A percentile compares a stretch with the other conserved stretches of the same genome.
phyloP scores from a whole-genome alignment of 2,329 filamentous ascomycete species.

The Diplodia corticola region DNA sequence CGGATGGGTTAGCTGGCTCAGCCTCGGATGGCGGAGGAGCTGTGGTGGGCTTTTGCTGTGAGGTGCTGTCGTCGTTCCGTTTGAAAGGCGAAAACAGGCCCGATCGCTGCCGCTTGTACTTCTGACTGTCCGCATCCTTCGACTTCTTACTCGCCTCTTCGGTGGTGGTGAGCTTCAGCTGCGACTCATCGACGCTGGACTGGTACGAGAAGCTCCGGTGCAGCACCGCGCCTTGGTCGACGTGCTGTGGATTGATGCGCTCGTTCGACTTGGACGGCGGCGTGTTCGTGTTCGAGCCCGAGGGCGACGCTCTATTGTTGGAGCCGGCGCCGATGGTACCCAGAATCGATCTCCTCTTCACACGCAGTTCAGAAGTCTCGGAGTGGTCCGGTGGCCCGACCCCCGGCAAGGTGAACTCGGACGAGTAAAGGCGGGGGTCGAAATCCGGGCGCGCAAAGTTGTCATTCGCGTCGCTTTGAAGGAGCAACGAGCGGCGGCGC shows the following conservation, averaged over 20 bases:
- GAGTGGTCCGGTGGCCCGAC: conserved; percentile 35
- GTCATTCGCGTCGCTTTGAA: neutral
- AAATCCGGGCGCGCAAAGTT: conserved; percentile 15
- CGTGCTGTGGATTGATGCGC: conserved; percentile 25
- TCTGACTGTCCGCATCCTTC: neutral
- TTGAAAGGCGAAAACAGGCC: conserved; percentile 11
- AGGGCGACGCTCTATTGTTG: conserved; percentile 1
- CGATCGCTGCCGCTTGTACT: neutral
- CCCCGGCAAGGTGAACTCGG: conserved; percentile 43
- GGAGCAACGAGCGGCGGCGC: neutral
- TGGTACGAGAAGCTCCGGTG: conserved; percentile 31
- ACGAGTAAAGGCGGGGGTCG: conserved; percentile 42
- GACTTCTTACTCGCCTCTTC: neutral
- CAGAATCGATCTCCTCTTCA: conserved; percentile 24
- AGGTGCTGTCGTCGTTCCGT: neutral
- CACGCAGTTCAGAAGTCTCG: neutral
- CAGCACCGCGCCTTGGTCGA: neutral
- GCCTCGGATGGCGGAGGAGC: neutral
- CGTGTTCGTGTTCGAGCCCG: neutral
- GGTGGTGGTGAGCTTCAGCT: neutral
- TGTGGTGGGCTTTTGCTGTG: neutral
- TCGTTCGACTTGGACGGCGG: conserved; percentile 27
- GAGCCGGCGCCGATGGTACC: conserved; percentile 43
- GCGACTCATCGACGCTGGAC: conserved; percentile 27
- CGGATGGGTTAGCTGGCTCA: neutral